Conservation (phyloP, 73 alveolate genomes). For the Stentor roeselii region DNA sequence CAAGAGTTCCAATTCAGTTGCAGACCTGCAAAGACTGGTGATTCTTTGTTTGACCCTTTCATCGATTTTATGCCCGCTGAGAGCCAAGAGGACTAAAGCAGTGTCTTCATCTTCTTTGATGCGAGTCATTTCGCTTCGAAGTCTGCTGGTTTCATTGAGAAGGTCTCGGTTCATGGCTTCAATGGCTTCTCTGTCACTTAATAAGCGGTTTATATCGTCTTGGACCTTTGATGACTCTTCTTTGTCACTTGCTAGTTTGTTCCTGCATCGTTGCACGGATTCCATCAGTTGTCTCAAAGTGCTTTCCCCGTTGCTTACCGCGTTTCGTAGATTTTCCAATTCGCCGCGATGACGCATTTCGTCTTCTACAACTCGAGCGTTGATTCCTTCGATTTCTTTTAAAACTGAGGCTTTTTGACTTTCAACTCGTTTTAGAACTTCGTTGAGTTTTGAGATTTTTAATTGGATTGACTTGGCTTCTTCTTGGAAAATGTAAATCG, state of each 20-base stretch:
- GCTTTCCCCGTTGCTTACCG: background rate
- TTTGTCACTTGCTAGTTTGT: conserved; percentile 12
- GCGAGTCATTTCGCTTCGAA: background rate
- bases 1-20: background rate
- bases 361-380: background rate
- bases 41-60: background rate
- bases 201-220: background rate
- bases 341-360: background rate
- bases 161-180: background rate
- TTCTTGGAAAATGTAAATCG: background rate
- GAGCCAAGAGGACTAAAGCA: background rate
- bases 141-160: background rate
- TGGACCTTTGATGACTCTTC: background rate
- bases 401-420: background rate
- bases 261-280: conserved; percentile 20
- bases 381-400: conserved; percentile 4
- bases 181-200: background rate
- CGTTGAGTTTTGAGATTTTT: conserved; percentile 2
- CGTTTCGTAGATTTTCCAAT: background rate
- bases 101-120: background rate
- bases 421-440: conserved; percentile 15
- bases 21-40: background rate
- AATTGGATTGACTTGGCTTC: background rate
- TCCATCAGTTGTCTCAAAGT: conserved; percentile 18
- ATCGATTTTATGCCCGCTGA: background rate